Percentiles rank a stretch among this genome's conserved stretches.
Evolutionary conservation across 2,329 filamentous ascomycete genomes (phyloP).

Genomic region (Aplosporella prunicola): DNA sequence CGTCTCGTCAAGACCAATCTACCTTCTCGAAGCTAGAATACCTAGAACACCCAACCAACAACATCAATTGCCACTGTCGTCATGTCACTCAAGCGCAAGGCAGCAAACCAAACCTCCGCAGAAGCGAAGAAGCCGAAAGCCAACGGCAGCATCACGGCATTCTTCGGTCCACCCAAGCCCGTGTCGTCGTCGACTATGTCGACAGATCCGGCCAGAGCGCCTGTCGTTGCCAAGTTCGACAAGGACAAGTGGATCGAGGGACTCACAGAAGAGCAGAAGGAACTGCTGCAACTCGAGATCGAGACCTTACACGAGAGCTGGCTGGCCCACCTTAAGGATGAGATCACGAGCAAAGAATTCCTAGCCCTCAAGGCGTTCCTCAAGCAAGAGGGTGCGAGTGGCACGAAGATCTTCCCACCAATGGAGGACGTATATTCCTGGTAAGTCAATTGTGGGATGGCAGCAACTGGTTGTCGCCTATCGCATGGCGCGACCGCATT

Average conservation of each 20-base stretch:
- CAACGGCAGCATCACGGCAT: constrained; percentile 75
- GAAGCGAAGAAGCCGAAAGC: constrained; percentile 44
- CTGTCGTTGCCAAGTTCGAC: constrained; percentile 54
- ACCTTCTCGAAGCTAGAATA: neutral
- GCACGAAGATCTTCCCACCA: constrained; percentile 79
- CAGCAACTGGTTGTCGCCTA: neutral
- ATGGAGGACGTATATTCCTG: constrained; percentile 88
- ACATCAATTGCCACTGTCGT: constrained; percentile 11
- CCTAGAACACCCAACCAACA: no score
- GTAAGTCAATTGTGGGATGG: constrained; percentile 43
- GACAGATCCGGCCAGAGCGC: constrained; percentile 18
- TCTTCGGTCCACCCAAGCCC: constrained; percentile 66
- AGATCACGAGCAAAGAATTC: constrained; percentile 70
- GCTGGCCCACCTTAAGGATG: constrained; percentile 81
- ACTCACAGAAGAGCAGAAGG: constrained; percentile 71
- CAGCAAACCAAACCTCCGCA: constrained; percentile 33
- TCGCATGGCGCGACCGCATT: neutral
- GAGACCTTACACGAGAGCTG: constrained; percentile 86
- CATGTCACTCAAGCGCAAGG: constrained; percentile 45
- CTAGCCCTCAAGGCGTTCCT: constrained; percentile 82
- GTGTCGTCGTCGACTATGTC: constrained; percentile 16
- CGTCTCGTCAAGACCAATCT: neutral
- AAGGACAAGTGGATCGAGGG: constrained; percentile 82
- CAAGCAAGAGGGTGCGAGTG: constrained; percentile 61
- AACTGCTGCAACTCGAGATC: constrained; percentile 79